These are phyloP conservation scores for Daedalea quercina DNA, from an alignment of 768 basidiomycete species.

Conservation along the genomic window DNA sequence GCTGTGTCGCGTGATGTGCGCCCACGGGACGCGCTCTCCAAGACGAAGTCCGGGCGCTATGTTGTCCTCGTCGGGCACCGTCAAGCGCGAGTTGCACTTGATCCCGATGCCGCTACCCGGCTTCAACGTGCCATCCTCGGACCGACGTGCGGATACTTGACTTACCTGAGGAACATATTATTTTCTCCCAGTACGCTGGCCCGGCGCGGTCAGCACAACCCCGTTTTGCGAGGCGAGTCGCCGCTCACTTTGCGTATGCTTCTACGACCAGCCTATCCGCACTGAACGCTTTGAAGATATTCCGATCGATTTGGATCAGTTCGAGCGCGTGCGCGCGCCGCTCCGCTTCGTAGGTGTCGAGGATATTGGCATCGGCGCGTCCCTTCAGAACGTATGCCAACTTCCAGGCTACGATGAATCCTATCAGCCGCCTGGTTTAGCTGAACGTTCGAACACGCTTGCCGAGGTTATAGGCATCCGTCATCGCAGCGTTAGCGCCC, in stretches of 20 bases:
- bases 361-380: constrained; percentile 39
- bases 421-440: not conserved
- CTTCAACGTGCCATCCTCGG: constrained; percentile 43
- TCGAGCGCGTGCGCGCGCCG: constrained; percentile 64
- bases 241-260: not conserved
- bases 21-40: constrained; percentile 48
- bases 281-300: constrained; percentile 28
- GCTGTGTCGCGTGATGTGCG: constrained; percentile 41
- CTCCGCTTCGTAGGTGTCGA: constrained; percentile 61
- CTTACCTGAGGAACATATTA: not conserved
- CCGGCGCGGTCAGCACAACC: not conserved
- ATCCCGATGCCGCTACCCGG: constrained; percentile 41
- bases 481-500: constrained; percentile 76
- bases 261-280: constrained; percentile 42
- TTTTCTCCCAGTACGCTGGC: not conserved
- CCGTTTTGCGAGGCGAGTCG: not conserved
- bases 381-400: constrained; percentile 49
- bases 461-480: constrained; percentile 68
- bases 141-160: not conserved
- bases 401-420: constrained; percentile 45
- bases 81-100: constrained; percentile 41
- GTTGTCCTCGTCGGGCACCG: constrained; percentile 29
- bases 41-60: constrained; percentile 37
- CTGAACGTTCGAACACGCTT: constrained; percentile 5
- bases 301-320: constrained; percentile 62